Evolutionary conservation across 805 yeast species (phyloP).

Genomic region (Wickerhamomyces queroliae): DNA sequence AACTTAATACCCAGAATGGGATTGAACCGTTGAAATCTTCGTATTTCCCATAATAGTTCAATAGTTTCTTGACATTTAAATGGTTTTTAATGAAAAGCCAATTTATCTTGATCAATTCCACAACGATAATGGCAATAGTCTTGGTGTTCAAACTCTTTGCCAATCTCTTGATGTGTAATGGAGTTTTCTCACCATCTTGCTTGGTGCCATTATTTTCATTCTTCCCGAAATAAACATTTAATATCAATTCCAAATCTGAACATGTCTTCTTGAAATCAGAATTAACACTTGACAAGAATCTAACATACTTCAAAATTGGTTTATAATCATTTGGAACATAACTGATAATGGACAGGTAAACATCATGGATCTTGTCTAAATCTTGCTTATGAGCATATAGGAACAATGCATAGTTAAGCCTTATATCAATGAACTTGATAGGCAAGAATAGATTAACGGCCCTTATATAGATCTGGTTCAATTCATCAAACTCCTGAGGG

Average conservation of each 20-base stretch:
- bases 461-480: constrained; percentile 41
- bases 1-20: constrained; percentile 51
- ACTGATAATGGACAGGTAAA: constrained; percentile 12
- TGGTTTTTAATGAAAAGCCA: constrained; percentile 25
- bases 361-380: constrained; percentile 12
- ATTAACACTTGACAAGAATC: constrained; percentile 13
- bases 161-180: constrained; percentile 17
- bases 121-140: constrained; percentile 33
- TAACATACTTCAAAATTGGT: constrained; percentile 17
- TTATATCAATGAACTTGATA: constrained; percentile 6
- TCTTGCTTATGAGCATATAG: constrained; percentile 9
- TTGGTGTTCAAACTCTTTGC: constrained; percentile 32
- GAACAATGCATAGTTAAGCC: constrained; percentile 20
- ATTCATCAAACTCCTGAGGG: constrained; percentile 23
- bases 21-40: constrained; percentile 31
- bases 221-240: constrained; percentile 17
- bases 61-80: constrained; percentile 25
- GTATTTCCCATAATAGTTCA: constrained; percentile 21
- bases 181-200: constrained; percentile 9
- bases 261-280: constrained; percentile 17
- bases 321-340: constrained; percentile 9
- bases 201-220: constrained; percentile 4
- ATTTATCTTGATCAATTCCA: constrained; percentile 26
- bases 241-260: constrained; percentile 18
- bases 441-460: constrained; percentile 41